Conservation (phyloP, 208 protist genomes). For the Leishmania aethiopica region DNA sequence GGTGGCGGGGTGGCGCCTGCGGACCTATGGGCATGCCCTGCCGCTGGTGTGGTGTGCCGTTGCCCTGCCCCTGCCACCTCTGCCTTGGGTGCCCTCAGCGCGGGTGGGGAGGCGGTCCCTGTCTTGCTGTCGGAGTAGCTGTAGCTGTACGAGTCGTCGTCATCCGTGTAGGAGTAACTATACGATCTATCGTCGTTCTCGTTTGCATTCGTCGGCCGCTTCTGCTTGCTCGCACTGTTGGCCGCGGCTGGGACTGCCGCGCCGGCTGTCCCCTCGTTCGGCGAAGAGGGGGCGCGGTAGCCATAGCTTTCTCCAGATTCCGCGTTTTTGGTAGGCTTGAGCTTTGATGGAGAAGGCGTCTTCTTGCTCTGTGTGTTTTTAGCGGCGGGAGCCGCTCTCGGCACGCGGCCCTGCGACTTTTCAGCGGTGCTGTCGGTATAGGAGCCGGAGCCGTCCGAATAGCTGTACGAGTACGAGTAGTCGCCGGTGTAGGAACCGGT, state of each 20-base stretch:
- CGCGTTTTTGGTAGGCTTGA: background rate
- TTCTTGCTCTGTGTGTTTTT: background rate
- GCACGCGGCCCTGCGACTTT: background rate
- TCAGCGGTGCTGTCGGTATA: background rate
- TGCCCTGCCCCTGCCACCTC: background rate
- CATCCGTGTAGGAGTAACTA: constrained; percentile 27
- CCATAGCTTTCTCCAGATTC: constrained; percentile 4
- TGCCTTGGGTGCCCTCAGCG: background rate
- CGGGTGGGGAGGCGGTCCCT: background rate
- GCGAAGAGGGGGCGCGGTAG: constrained; percentile 27
- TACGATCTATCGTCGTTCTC: constrained; percentile 12
- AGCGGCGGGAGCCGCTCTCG: background rate
- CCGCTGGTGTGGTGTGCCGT: background rate
- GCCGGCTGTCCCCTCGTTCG: background rate
- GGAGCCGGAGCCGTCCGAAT: constrained; percentile 11
- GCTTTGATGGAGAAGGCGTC: background rate
- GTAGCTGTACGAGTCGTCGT: constrained; percentile 25
- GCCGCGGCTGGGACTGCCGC: background rate
- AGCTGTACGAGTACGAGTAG: constrained; percentile 42
- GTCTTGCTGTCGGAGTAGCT: constrained; percentile 31
- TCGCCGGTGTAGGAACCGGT: constrained; percentile 43
- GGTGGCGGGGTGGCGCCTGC: background rate
- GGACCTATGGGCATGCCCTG: background rate
- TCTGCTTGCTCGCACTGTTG: background rate
- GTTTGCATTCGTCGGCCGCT: background rate